phyloP scores from a whole-genome alignment of 2,329 filamentous ascomycete genomes.

The Trichocomaceae sp. region DNA sequence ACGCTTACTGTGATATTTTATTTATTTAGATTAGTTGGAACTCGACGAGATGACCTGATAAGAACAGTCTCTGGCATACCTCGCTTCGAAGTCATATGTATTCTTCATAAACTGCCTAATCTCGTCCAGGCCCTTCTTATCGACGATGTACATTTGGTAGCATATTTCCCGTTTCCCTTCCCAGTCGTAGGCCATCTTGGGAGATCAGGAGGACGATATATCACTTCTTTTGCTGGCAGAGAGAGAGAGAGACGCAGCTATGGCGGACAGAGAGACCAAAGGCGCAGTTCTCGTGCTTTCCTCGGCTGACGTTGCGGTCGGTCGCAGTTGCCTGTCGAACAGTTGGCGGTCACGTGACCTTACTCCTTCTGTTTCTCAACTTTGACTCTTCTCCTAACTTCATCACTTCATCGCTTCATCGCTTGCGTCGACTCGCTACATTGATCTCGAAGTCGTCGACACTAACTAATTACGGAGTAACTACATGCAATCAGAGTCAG shows the following conservation, averaged over 20 bases:
- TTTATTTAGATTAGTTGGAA: neutral
- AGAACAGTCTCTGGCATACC: too few relatives aligned
- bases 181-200: conserved; percentile 55
- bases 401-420: too few relatives aligned
- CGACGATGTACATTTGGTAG: conserved; percentile 68
- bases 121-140: conserved; percentile 65
- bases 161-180: conserved; percentile 59
- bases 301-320: too few relatives aligned
- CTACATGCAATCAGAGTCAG: too few relatives aligned
- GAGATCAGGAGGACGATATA: too few relatives aligned
- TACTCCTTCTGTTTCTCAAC: too few relatives aligned
- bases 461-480: too few relatives aligned
- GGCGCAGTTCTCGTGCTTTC: conserved; percentile 6
- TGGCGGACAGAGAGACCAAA: conserved; percentile 11
- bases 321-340: neutral
- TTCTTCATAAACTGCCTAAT: conserved; percentile 65
- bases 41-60: too few relatives aligned
- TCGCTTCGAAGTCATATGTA: conserved; percentile 61
- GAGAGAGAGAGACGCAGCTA: conserved; percentile 3
- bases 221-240: too few relatives aligned
- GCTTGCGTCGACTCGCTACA: neutral
- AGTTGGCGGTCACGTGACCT: neutral
- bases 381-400: too few relatives aligned
- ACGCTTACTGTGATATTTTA: conserved; percentile 59
- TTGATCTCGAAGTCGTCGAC: too few relatives aligned